Base-by-base conservation (phyloP, 495 filamentous ascomycete genomes). In the Parathielavia hyrcaniae region DNA sequence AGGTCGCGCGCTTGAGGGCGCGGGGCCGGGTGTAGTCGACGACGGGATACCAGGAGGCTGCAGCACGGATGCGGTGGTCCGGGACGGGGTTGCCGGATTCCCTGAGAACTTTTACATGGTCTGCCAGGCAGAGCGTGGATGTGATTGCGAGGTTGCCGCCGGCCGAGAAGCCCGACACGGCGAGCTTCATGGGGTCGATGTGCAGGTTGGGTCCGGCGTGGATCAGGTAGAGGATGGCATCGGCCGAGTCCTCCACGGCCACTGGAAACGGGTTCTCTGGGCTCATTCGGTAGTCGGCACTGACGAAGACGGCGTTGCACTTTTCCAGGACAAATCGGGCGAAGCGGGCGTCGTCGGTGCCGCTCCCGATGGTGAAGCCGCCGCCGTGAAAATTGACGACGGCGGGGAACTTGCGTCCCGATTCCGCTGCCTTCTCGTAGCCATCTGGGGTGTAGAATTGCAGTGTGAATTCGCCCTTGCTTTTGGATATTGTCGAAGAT, bases 91-190 rank as follows among this genome's bases (percentile, higher is more conserved):
- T 6, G 22, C 38, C 0, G 16, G 56, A 30, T 51, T 22, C 0
- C 13, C 14, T 17, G 43, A 23, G 38, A 22, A 59, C 19, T 22
- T 67, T 61, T 41, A 75, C 51, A 38, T 74, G 69, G 13, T 65
- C 40, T 17, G 79, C 70, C 1, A 96, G 71, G 20, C 86, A 79
- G 19, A 96, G 73, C 0, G 88, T 86, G 0, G 91, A 84, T 0
- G 90, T 91, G 60, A 96, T 84, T 23, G 84, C 81, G 61, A 95
- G 81, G 64, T 96, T 97, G 13, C 84, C 92, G 3, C 92, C 92
- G 2, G 89, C 88, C 0, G 86, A 90, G 72, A 97, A 97, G 16
- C 91, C 91, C 6, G 81, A 89, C 11, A 91, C 73, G 4, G 84
- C 88, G 16, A 96, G 81, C 47, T 66, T 67, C 38, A 59, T 58